Evolutionary conservation across 129 eudicot species (phyloP).

Genomic region (Lonicera japonica): DNA sequence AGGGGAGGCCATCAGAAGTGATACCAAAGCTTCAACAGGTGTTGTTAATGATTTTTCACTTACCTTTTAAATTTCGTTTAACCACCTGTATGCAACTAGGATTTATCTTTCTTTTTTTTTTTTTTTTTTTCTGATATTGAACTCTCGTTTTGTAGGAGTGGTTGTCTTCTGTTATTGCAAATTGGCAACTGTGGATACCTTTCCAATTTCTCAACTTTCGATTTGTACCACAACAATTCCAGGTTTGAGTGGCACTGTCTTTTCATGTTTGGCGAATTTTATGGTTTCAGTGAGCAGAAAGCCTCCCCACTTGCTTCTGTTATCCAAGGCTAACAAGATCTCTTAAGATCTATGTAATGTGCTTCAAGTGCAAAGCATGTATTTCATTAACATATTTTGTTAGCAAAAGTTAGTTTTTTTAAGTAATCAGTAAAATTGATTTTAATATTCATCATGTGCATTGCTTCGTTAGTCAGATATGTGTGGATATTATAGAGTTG

Average conservation of each 20-base stretch:
- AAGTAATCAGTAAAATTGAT: too few species aligned
- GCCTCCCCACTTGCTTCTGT: too few species aligned
- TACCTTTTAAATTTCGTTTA: background rate
- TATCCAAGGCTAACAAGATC: too few species aligned
- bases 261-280: too few species aligned
- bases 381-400: too few species aligned
- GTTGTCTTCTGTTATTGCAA: conserved; percentile 72
- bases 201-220: conserved; percentile 85
- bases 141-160: conserved; percentile 54
- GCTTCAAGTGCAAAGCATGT: too few species aligned
- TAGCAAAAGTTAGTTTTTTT: too few species aligned
- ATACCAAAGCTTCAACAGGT: conserved; percentile 94
- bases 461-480: too few species aligned
- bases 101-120: background rate
- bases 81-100: background rate
- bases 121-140: background rate
- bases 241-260: conserved; percentile 45
- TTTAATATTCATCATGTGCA: too few species aligned
- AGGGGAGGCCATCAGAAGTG: conserved; percentile 71
- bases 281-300: too few species aligned
- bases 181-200: conserved; percentile 95
- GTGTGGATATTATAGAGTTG: too few species aligned
- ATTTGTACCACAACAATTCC: conserved; percentile 93
- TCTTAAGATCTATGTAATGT: too few species aligned
- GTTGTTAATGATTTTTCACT: background rate